A percentile compares a stretch with the other conserved stretches of the same genome.
These are phyloP conservation scores for Bipolaris victoriae DNA, from an alignment of 2,329 filamentous ascomycete species.

Conservation along the genomic window DNA sequence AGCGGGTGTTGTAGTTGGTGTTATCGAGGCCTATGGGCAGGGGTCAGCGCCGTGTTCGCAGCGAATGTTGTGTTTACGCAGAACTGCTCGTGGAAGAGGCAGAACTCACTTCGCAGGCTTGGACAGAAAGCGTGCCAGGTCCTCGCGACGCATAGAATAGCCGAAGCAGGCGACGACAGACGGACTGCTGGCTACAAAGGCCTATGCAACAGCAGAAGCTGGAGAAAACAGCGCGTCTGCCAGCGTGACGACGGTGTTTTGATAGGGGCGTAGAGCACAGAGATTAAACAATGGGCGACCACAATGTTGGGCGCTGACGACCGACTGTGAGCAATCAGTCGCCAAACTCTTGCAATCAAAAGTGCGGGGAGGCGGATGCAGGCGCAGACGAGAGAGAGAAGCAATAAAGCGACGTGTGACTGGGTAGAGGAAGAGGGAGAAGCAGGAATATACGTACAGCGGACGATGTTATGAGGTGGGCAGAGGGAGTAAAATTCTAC, in stretches of 20 bases:
- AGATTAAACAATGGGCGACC: conserved; percentile 23
- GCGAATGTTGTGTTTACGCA: conserved; percentile 1
- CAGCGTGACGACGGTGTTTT: conserved; percentile 41
- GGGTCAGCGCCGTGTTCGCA: conserved; percentile 19
- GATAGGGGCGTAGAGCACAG: conserved; percentile 12
- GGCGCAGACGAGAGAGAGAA: background rate
- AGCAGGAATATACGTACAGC: conserved; percentile 12
- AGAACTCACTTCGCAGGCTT: conserved; percentile 86
- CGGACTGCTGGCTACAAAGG: conserved; percentile 47
- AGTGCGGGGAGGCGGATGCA: background rate
- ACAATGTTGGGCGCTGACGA: conserved; percentile 18
- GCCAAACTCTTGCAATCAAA: background rate
- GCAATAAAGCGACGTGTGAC: background rate
- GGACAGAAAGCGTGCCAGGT: conserved; percentile 90
- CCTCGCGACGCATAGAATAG: conserved; percentile 84
- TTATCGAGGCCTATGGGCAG: conserved; percentile 68
- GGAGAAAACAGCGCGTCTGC: conserved; percentile 30
- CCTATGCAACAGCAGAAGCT: conserved; percentile 41
- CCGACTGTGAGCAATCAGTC: conserved; percentile 8
- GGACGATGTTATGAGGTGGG: conserved; percentile 2
- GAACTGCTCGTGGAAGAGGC: conserved; percentile 7
- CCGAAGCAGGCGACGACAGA: conserved; percentile 26
- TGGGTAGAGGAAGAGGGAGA: background rate
- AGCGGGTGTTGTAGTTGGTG: conserved; percentile 56
- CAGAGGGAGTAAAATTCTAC: background rate